A percentile compares a stretch with the other conserved stretches of the same genome.
Conservation (phyloP, 1,284 basidiomycete genomes). For the Sporisorium graminicola region DNA sequence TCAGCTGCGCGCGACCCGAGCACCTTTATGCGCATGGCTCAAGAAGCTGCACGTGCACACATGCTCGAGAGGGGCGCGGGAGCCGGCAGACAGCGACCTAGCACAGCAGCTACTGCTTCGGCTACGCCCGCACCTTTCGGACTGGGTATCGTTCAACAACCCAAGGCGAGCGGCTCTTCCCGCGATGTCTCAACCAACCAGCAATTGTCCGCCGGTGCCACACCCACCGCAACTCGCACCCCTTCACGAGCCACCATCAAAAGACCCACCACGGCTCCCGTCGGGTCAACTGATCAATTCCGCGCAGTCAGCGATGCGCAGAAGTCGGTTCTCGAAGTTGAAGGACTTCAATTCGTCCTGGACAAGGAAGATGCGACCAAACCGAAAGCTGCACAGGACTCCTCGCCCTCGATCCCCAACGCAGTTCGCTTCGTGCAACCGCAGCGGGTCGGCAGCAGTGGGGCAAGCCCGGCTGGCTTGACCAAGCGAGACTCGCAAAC, state of each 20-base stretch:
- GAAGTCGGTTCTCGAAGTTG: slow-evolving; percentile 40
- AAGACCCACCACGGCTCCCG: slow-evolving; percentile 43
- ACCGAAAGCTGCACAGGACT: slow-evolving; percentile 7
- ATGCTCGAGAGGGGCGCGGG: slow-evolving; percentile 8
- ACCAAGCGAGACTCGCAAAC: slow-evolving; percentile 19
- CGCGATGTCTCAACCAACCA: slow-evolving; percentile 19
- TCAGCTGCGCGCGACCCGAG: slow-evolving; percentile 26
- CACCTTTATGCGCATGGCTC: slow-evolving; percentile 28
- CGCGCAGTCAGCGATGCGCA: slow-evolving; percentile 14
- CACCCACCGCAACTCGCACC: slow-evolving; percentile 12
- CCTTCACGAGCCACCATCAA: slow-evolving; percentile 47
- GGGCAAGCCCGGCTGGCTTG: neutral
- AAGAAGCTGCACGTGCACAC: slow-evolving; percentile 29
- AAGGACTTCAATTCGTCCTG: slow-evolving; percentile 45
- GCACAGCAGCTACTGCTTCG: slow-evolving; percentile 15
- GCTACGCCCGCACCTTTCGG: slow-evolving; percentile 1
- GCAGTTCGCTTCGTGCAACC: slow-evolving; percentile 43
- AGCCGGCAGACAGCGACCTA: slow-evolving; percentile 15
- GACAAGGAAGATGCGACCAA: slow-evolving; percentile 26
- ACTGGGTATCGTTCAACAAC: slow-evolving; percentile 5
- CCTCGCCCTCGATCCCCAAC: slow-evolving; percentile 42
- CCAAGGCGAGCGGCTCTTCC: slow-evolving; percentile 17
- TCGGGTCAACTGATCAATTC: slow-evolving; percentile 29
- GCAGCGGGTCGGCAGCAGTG: slow-evolving; percentile 10
- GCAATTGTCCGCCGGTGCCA: neutral